phyloP scores from a whole-genome alignment of 306 rosid species.

The Castanospermum australe region DNA sequence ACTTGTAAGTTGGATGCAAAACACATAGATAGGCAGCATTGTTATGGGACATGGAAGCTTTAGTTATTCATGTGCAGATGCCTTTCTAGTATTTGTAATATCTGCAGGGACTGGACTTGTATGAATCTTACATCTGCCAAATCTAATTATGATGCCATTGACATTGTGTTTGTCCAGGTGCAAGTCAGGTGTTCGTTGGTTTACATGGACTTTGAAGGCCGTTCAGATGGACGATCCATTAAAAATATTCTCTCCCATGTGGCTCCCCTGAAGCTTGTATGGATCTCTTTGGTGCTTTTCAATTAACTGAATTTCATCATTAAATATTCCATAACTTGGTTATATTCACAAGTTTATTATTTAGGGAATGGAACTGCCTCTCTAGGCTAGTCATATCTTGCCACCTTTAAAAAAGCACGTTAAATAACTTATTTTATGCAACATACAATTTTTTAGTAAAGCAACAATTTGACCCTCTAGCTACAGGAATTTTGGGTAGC shows the following conservation, averaged over 20 bases:
- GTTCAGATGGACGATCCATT: constrained; percentile 92
- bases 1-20: constrained; percentile 18
- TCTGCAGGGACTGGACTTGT: neutral
- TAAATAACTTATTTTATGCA: neutral
- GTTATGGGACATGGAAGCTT: neutral
- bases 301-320: constrained; percentile 3
- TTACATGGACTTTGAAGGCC: constrained; percentile 97
- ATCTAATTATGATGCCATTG: neutral
- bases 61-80: neutral
- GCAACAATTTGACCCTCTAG: neutral
- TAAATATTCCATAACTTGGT: neutral
- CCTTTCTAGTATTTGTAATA: neutral
- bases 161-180: constrained; percentile 53
- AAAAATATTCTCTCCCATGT: constrained; percentile 91
- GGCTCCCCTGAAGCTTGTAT: constrained; percentile 95
- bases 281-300: constrained; percentile 23
- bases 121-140: constrained; percentile 26
- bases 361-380: neutral
- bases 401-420: neutral
- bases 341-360: neutral
- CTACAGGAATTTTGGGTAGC: neutral
- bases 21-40: neutral
- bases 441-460: neutral
- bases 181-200: constrained; percentile 77
- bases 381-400: constrained; percentile 1